Evolutionary conservation across 129 eudicot species (phyloP), one percentile per base, ranked within the genome.

Genomic region (Flaveria linearis): DNA sequence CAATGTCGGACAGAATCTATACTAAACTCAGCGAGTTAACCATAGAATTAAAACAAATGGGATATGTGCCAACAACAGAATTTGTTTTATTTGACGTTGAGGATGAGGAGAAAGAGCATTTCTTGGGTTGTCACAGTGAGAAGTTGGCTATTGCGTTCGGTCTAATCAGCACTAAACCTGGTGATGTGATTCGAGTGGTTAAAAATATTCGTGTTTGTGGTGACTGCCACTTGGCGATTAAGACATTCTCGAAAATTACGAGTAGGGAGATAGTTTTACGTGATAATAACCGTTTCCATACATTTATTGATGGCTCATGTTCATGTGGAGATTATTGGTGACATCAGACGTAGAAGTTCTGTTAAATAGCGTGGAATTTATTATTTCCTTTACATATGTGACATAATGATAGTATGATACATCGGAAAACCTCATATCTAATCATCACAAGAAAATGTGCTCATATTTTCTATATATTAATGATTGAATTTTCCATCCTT

Each of bases 251-350:
- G 16, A 86, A 80, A 69, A 50, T 92, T 74, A 90, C 90, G 9
- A 85, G 89, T 50, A 87, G 96, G 81, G 94, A 92, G 76, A 90
- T 92, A 60, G 80, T 90, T 23, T 80, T 92, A 12, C 76, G 96
- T 36, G 98, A 92, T 82, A 92, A 77, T 74, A 90, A 80, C 71
- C 93, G 98, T 18, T 92, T 92, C 57, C 98, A 92, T 86, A 52
- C 69, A n/a, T 92, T 90, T 72, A 58, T 85, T 28, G 88, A 72
- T 84, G 98, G 98, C 11, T 89, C 90, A 22, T 92, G 96, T 78
- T 92, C 96, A 3, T 90, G 96, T 77, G 82, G 83, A 43, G 98
- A 90, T 88, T 92, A 92, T 46, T 90, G 98, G 98, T 92, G 85
- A 90, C 25, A 58, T 25, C 15, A n/a, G 49, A 28, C n/a, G 64